Evolutionary conservation across 2,329 filamentous ascomycete genomes (phyloP).

Genomic region (Metarhizium sp.): DNA sequence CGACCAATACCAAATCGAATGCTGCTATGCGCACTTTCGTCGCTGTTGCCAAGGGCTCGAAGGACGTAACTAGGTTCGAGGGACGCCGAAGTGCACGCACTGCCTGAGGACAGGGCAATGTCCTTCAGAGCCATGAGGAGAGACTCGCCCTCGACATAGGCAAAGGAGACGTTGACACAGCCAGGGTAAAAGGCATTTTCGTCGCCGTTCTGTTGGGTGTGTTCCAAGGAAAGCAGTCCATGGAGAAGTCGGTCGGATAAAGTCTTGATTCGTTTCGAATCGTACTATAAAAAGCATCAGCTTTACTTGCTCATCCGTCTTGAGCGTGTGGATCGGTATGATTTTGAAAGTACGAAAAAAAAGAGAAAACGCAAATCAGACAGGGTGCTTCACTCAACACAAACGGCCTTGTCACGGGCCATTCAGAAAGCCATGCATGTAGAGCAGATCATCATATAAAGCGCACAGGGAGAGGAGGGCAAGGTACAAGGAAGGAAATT

Average conservation of each 20-base stretch:
- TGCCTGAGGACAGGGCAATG: conserved; percentile 92
- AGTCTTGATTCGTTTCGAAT: conserved; percentile 70
- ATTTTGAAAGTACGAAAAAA: not conserved
- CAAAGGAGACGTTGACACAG: conserved; percentile 97
- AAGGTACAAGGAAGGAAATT: not conserved
- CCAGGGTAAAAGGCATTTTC: conserved; percentile 79
- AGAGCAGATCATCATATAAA: conserved; percentile 67
- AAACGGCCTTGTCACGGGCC: conserved; percentile 48
- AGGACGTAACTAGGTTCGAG: conserved; percentile 95
- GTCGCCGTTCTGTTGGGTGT: conserved; percentile 86
- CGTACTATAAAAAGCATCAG: conserved; percentile 58
- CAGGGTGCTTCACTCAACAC: conserved; percentile 59
- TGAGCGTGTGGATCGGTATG: not conserved
- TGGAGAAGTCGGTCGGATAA: conserved; percentile 78
- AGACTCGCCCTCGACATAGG: conserved; percentile 96
- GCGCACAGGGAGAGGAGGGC: conserved; percentile 7
- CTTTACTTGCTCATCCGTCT: not conserved
- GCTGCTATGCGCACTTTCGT: conserved; percentile 95
- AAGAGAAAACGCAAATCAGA: conserved; percentile 37
- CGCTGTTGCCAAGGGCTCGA: conserved; percentile 86
- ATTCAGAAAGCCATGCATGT: conserved; percentile 90
- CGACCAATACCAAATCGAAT: conserved; percentile 96
- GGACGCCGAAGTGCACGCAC: conserved; percentile 93
- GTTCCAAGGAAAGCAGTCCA: conserved; percentile 80
- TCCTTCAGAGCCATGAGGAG: conserved; percentile 98